phyloP scores from a whole-genome alignment of 2,329 filamentous ascomycete species.

The Didymella pomorum region DNA sequence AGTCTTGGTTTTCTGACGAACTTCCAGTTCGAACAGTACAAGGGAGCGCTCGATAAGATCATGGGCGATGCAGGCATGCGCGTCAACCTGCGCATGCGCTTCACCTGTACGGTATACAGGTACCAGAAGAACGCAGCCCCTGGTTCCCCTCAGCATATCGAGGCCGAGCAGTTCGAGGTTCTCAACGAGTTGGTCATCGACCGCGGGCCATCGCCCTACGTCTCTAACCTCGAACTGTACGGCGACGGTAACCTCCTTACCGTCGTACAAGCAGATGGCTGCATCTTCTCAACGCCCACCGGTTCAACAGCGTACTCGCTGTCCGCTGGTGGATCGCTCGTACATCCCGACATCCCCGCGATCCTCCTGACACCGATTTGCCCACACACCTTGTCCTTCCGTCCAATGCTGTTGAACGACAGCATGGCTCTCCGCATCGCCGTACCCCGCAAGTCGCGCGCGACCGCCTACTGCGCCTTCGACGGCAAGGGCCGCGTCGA shows the following conservation, averaged over 20 bases:
- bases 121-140: slow-evolving; percentile 56
- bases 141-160: slow-evolving; percentile 71
- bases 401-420: slow-evolving; percentile 97
- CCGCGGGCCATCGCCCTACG: slow-evolving; percentile 93
- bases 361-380: slow-evolving; percentile 98
- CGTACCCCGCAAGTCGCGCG: slow-evolving; percentile 83
- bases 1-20: slow-evolving; percentile 89
- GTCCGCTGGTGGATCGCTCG: slow-evolving; percentile 91
- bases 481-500: slow-evolving; percentile 97
- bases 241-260: slow-evolving; percentile 95
- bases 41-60: slow-evolving; percentile 82
- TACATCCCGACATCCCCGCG: slow-evolving; percentile 95
- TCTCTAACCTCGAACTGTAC: slow-evolving; percentile 95
- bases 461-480: slow-evolving; percentile 95
- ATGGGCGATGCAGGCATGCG: slow-evolving; percentile 97
- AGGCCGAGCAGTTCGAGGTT: slow-evolving; percentile 96
- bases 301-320: slow-evolving; percentile 91
- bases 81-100: slow-evolving; percentile 97
- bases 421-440: slow-evolving; percentile 90
- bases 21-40: slow-evolving; percentile 88
- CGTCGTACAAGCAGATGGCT: slow-evolving; percentile 94
- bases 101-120: slow-evolving; percentile 96
- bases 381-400: slow-evolving; percentile 94
- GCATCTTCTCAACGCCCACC: slow-evolving; percentile 96
- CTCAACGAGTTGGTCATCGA: slow-evolving; percentile 99